phyloP scores from a whole-genome alignment of 176 grass and related monocot genomes.

The Cocos nucifera region DNA sequence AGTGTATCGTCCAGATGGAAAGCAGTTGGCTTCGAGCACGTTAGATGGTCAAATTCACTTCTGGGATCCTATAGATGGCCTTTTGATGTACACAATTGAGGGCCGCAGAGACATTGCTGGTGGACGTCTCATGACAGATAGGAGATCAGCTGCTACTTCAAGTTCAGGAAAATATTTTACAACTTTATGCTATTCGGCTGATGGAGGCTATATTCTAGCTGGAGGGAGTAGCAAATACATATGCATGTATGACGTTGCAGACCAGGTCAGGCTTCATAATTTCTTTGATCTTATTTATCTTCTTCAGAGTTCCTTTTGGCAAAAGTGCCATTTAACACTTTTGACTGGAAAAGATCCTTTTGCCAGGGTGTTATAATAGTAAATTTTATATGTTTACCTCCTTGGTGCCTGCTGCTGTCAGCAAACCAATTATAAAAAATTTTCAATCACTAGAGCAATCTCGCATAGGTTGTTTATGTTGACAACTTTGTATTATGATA shows the following conservation, averaged over 20 bases:
- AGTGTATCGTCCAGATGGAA: conserved; percentile 86
- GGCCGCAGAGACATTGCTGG: conserved; percentile 82
- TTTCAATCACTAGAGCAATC: too few relatives aligned
- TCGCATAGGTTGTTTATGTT: too few relatives aligned
- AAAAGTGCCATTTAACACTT: too few relatives aligned
- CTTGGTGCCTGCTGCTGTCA: too few relatives aligned
- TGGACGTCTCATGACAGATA: conserved; percentile 89
- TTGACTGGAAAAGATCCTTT: too few relatives aligned
- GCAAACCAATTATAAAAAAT: too few relatives aligned
- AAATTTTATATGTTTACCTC: too few relatives aligned
- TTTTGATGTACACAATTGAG: conserved; percentile 90
- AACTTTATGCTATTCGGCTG: conserved; percentile 81
- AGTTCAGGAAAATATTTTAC: conserved; percentile 87
- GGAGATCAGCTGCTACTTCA: conserved; percentile 74
- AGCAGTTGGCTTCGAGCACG: conserved; percentile 83
- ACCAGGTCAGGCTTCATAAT: conserved; percentile 54
- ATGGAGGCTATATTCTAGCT: conserved; percentile 87
- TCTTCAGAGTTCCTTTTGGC: too few relatives aligned
- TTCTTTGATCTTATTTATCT: neutral
- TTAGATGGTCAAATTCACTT: conserved; percentile 90
- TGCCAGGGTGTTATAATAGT: too few relatives aligned
- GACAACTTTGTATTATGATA: too few relatives aligned
- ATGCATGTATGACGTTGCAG: conserved; percentile 93
- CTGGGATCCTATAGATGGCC: conserved; percentile 83
- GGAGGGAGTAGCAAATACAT: conserved; percentile 92